phyloP scores from a whole-genome alignment of 2,329 filamentous ascomycete genomes.

The Monilinia laxa region DNA sequence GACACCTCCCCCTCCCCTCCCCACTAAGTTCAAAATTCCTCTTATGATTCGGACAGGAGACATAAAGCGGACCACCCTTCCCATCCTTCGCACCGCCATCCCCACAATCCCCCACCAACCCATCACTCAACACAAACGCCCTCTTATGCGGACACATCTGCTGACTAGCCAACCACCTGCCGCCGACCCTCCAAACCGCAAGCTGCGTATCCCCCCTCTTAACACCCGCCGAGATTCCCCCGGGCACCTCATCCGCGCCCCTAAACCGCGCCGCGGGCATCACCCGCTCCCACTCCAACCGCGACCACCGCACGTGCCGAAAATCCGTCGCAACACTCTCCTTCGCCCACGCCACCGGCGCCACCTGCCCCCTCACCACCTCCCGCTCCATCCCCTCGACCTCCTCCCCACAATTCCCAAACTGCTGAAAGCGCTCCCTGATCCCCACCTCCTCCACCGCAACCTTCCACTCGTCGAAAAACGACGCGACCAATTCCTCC shows the following conservation, averaged over 20 bases:
- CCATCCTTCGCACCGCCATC: neutral
- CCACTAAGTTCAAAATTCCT: conserved; percentile 78
- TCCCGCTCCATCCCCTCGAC: conserved; percentile 69
- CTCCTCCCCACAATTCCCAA: conserved; percentile 76
- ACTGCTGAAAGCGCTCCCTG: conserved; percentile 72
- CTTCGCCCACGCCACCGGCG: conserved; percentile 76
- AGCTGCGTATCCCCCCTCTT: conserved; percentile 89
- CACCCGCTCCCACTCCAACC: conserved; percentile 75
- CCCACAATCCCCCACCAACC: conserved; percentile 63
- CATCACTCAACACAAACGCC: conserved; percentile 84
- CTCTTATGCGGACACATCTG: conserved; percentile 96
- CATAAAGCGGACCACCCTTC: conserved; percentile 65
- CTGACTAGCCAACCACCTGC: conserved; percentile 80
- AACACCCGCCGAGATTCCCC: conserved; percentile 72
- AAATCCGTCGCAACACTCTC: conserved; percentile 70
- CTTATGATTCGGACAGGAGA: conserved; percentile 87
- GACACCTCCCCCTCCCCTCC: conserved; percentile 65
- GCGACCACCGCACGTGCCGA: conserved; percentile 64
- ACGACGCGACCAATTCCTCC: conserved; percentile 77
- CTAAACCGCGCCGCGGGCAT: conserved; percentile 69
- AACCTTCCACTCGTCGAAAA: conserved; percentile 91
- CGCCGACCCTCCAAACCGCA: conserved; percentile 79
- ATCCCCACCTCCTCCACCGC: conserved; percentile 69
- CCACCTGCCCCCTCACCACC: conserved; percentile 64
- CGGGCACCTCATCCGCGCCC: conserved; percentile 60